Conservation (phyloP, 202 grass and related monocot species). For the Panicum virgatum region DNA sequence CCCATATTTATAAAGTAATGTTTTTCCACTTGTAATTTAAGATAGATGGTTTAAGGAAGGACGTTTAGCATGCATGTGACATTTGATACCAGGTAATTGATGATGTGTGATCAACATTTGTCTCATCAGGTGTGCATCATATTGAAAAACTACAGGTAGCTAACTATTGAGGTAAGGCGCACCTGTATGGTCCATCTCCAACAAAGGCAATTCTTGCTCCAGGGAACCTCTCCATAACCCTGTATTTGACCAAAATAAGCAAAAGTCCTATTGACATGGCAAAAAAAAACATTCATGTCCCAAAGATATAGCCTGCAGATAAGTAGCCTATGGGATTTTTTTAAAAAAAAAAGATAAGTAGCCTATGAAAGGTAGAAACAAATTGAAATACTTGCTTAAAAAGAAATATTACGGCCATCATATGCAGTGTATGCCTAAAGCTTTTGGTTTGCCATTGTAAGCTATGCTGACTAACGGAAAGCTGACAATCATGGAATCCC, state of each 20-base stretch:
- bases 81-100: constrained; percentile 2
- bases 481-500: constrained; percentile 11
- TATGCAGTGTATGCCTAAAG: background rate
- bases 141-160: constrained; percentile 27
- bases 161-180: constrained; percentile 20
- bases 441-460: background rate
- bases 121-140: background rate
- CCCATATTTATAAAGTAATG: background rate
- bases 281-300: constrained; percentile 25
- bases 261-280: constrained; percentile 9
- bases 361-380: background rate
- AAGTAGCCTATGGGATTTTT: background rate
- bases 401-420: background rate
- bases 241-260: constrained; percentile 43
- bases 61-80: background rate
- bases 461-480: constrained; percentile 7
- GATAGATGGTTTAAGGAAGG: background rate
- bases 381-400: constrained; percentile 15
- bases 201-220: constrained; percentile 97
- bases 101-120: background rate
- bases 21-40: constrained; percentile 1
- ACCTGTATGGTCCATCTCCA: constrained; percentile 98
- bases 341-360: background rate
- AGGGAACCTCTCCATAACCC: constrained; percentile 90
- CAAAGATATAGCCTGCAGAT: background rate